Evolutionary conservation across 352 stramenopile species (phyloP), one percentile per base, ranked within the genome.

Genomic region (Elongisporangium undulatum): DNA sequence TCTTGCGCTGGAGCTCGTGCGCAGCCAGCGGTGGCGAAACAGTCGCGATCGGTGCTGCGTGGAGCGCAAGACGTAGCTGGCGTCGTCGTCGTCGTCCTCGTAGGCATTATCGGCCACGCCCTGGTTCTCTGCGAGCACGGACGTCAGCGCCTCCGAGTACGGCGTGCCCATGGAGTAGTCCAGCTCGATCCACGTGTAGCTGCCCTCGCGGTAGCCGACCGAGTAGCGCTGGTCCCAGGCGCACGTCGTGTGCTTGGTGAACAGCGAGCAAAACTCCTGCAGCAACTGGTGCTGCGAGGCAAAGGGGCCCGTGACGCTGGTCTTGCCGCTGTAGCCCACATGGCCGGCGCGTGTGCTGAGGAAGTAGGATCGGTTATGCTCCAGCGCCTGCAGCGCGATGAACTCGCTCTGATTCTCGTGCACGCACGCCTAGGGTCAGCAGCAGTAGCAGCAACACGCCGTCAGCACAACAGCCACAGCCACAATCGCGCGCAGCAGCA

Each of bases 171-270:
- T 82, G 7, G 70, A 83, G 61, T 87, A 79, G 39, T 86, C 67
- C 12, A 84, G 67, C 51, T 90, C 78, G 49, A 90, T 87, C 74
- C 77, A 90, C 56, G 75, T 87, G 67, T 78, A 90, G 54, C 81
- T 90, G 56, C 74, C 80, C 58, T 85, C 71, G 54, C 78, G 67
- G 63, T 83, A 87, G 13, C 66, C 50, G 29, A 82, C 65, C 16
- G 69, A 67, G 55, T 87, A 65, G 19, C 77, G 75, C 26, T 88
- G 69, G 9, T 83, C 70, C 80, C 80, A 90, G 26, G 75, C 58
- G 58, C 67, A 77, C 22, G 71, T 71, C 20, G 80, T 90, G 57
- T 87, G 79, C 26, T 66, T 63, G 7, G 65, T 51, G 53, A 88
- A 90, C 19, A 81, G 50, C 17, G 62, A 60, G 54, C 66, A 72